A percentile compares a stretch with the other conserved stretches of the same genome.
Evolutionary conservation across 176 grass and related monocot genomes (phyloP).

Genomic region (Avena insularis): DNA sequence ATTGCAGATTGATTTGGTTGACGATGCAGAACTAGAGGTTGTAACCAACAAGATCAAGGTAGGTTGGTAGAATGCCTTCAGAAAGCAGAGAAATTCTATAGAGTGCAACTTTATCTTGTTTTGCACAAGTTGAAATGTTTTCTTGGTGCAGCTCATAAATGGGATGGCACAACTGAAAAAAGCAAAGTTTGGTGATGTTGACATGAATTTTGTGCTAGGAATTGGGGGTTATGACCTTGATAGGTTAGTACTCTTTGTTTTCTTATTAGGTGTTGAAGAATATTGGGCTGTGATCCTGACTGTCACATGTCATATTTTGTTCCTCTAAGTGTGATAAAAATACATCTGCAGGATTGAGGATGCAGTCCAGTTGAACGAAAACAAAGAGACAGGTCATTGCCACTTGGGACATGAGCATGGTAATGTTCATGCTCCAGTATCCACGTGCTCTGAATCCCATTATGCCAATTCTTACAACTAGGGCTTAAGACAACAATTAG

Average conservation of each 20-base stretch:
- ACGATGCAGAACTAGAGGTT: constrained; percentile 53
- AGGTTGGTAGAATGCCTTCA: constrained; percentile 1
- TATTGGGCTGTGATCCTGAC: neutral
- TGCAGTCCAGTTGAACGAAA: constrained; percentile 55
- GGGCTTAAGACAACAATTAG: neutral
- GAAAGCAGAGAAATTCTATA: neutral
- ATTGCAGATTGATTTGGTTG: constrained; percentile 66
- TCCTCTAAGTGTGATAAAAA: constrained; percentile 20
- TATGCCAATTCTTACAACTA: neutral
- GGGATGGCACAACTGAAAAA: constrained; percentile 62
- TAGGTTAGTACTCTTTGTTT: constrained; percentile 34
- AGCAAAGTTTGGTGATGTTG: constrained; percentile 62
- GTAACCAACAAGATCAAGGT: constrained; percentile 83
- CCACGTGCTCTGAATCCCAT: neutral
- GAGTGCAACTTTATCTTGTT: neutral
- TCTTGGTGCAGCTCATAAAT: constrained; percentile 63
- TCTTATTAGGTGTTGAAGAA: neutral
- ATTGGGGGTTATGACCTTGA: constrained; percentile 78
- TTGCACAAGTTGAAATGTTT: constrained; percentile 6
- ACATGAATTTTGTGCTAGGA: constrained; percentile 81
- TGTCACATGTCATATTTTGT: neutral
- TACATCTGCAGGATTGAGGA: constrained; percentile 57
- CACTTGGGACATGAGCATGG: constrained; percentile 53
- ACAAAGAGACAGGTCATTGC: constrained; percentile 45
- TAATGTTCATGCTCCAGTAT: constrained; percentile 21